phyloP scores from a whole-genome alignment of 768 basidiomycete species.

The Lyophyllum shimeji region DNA sequence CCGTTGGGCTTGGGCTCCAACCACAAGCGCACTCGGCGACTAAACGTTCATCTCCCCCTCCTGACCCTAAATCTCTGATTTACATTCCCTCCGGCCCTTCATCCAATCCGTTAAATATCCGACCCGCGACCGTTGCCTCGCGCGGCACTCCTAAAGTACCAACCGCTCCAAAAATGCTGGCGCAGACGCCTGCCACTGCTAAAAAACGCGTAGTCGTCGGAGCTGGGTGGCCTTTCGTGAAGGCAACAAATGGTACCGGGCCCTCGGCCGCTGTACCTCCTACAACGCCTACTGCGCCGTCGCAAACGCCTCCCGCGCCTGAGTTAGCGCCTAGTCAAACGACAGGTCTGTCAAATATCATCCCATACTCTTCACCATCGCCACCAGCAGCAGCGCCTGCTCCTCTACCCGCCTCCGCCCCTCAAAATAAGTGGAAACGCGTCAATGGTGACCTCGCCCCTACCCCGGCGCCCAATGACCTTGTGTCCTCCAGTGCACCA shows the following conservation, averaged over 20 bases:
- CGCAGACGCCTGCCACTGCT: constrained; percentile 16
- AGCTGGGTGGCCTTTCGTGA: constrained; percentile 44
- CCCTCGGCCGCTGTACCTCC: constrained; percentile 15
- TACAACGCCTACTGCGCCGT: constrained; percentile 15
- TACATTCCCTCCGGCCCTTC: constrained; percentile 41
- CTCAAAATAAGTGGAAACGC: constrained; percentile 31
- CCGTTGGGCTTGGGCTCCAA: not conserved
- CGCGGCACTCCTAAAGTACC: constrained; percentile 22
- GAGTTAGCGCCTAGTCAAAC: constrained; percentile 10
- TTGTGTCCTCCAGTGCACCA: not conserved
- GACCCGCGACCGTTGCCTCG: constrained; percentile 21
- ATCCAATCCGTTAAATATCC: constrained; percentile 56
- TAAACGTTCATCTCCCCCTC: constrained; percentile 26
- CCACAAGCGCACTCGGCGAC: not conserved
- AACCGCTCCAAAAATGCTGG: constrained; percentile 22
- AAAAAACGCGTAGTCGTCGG: constrained; percentile 48
- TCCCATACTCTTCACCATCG: constrained; percentile 25
- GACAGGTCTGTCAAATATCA: constrained; percentile 19
- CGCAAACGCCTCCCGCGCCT: constrained; percentile 18
- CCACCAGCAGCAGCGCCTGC: constrained; percentile 21
- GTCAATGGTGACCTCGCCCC: constrained; percentile 14
- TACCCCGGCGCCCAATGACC: not conserved
- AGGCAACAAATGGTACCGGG: constrained; percentile 15
- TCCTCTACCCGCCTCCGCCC: constrained; percentile 7
- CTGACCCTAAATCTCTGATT: constrained; percentile 35